These are phyloP conservation scores for Plasmopara halstedii DNA, from an alignment of 352 stramenopile genomes.

Conservation along the genomic window DNA sequence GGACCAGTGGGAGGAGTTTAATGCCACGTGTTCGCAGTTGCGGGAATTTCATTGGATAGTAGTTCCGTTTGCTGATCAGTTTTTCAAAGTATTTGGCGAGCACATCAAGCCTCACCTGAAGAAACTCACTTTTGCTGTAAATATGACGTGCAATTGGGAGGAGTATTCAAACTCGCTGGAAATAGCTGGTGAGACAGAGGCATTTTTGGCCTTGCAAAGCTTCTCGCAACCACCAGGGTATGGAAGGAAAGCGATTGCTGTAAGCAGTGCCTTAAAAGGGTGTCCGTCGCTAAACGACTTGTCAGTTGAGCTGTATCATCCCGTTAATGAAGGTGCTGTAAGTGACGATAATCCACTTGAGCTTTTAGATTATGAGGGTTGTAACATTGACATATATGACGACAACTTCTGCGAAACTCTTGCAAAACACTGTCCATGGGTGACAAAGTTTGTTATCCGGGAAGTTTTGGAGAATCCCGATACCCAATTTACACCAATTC, in stretches of 20 bases:
- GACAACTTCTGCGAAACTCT: constrained; percentile 27
- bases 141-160: constrained; percentile 36
- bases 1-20: constrained; percentile 29
- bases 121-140: constrained; percentile 25
- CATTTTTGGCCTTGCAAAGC: not conserved
- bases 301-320: constrained; percentile 34
- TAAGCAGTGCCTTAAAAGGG: constrained; percentile 19
- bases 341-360: constrained; percentile 15
- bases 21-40: constrained; percentile 24
- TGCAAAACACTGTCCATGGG: constrained; percentile 15
- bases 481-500: constrained; percentile 20
- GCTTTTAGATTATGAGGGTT: constrained; percentile 2
- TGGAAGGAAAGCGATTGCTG: constrained; percentile 20
- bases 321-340: constrained; percentile 13
- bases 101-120: constrained; percentile 25
- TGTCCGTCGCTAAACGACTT: constrained; percentile 31
- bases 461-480: constrained; percentile 29
- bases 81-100: constrained; percentile 33
- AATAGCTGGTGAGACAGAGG: constrained; percentile 4
- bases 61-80: constrained; percentile 28
- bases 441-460: constrained; percentile 25
- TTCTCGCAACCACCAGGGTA: constrained; percentile 8
- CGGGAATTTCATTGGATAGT: constrained; percentile 34
- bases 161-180: constrained; percentile 22
- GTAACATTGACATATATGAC: constrained; percentile 31